A percentile compares a stretch with the other conserved stretches of the same genome.
Evolutionary conservation across 169 alveolate genomes (phyloP).

Genomic region (Cryptosporidium tyzzeri): DNA sequence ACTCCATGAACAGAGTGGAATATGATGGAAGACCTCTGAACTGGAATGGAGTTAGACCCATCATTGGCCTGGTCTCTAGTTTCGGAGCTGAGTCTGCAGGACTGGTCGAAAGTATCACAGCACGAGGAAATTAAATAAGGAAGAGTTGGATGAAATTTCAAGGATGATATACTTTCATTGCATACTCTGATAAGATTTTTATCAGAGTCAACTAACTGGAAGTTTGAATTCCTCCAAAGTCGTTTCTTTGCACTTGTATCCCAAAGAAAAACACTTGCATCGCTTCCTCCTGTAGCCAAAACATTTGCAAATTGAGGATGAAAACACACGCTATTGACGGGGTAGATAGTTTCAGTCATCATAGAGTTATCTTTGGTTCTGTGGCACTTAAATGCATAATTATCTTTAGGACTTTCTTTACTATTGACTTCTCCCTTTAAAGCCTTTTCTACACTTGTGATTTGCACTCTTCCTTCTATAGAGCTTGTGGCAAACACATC

Average conservation of each 20-base stretch:
- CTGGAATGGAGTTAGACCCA: not conserved
- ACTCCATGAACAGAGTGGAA: conserved; percentile 50
- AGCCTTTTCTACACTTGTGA: conserved; percentile 36
- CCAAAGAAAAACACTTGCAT: conserved; percentile 63
- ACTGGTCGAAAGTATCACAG: conserved; percentile 41
- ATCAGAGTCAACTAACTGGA: conserved; percentile 45
- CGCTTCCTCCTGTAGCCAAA: conserved; percentile 72
- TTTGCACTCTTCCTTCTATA: conserved; percentile 71
- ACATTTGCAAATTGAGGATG: conserved; percentile 34
- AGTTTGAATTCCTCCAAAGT: conserved; percentile 67
- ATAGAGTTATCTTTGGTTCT: conserved; percentile 50
- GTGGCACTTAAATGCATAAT: conserved; percentile 73
- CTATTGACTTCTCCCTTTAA: conserved; percentile 36
- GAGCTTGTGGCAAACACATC: conserved; percentile 74
- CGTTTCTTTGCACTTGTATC: conserved; percentile 70
- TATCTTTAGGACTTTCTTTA: conserved; percentile 53
- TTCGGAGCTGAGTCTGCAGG: conserved; percentile 13
- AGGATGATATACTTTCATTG: conserved; percentile 43
- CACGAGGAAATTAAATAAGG: conserved; percentile 43
- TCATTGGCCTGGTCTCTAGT: not conserved
- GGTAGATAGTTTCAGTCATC: conserved; percentile 69
- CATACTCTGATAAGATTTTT: conserved; percentile 8
- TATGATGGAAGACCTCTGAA: conserved; percentile 20
- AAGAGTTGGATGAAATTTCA: conserved; percentile 49
- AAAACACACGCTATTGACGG: conserved; percentile 51